Base-by-base conservation (phyloP, 257 asterid species). In the Nicotiana obtusifolia region DNA sequence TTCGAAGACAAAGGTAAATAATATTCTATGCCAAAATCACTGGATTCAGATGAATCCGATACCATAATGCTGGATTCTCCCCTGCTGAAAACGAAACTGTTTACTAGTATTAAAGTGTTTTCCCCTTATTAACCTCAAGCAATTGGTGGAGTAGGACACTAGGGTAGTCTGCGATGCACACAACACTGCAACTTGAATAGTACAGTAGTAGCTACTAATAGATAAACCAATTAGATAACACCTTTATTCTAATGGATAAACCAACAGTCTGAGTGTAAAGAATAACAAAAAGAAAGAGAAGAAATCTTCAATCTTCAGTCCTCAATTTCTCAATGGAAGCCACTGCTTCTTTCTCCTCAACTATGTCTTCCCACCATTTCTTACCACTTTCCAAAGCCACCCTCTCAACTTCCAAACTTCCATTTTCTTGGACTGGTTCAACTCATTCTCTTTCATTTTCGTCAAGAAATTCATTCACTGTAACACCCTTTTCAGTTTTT, bases 281-380 rank as follows among this genome's bases (percentile, higher is more conserved):
- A 64, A 37, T 37, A 37, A 37, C 10, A 64, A 62, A 5, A 22
- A 9, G n/a, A 13, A 13, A 13, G 35, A 13, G 4, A 62, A 37
- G 10, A 68, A 68, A 5, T 10, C 31, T 37, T 11, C 57, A 69
- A 65, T 52, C 53, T 28, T 83, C 68, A 41, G 4, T 31, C 41
- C 71, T 44, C 83, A 76, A 10, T 60, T 47, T 68, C 3, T 76
- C 57, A 80, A 93, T 92, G 97, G 96, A 90, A 87, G 86, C 89
- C 78, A 64, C 92, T 19, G 90, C 90, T 14, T 86, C 88, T 15
- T 86, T 86, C 22, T 85, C 92, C 73, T 88, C 93, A n/a, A 82
- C 92, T 79, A 89, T 90, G 86, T 68, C 88, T 82, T 88, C 92
- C 84, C 92, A 88, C 94, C 94, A 89, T 88, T 88, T 89, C 83